phyloP scores from a whole-genome alignment of 2,329 filamentous ascomycete species.

The Lanzia echinophila region DNA sequence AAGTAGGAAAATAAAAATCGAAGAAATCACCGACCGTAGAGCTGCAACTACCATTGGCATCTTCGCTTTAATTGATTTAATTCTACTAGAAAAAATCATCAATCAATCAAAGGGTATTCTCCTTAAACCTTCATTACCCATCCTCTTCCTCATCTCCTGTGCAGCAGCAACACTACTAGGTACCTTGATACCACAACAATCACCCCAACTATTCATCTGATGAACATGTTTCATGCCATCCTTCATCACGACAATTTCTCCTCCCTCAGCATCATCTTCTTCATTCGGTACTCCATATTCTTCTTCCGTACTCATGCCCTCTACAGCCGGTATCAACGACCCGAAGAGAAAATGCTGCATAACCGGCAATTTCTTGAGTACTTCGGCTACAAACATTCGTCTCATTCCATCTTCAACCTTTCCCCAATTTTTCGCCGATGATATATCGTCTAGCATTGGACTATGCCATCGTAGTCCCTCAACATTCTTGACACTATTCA shows the following conservation, averaged over 20 bases:
- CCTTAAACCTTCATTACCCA: constrained; percentile 54
- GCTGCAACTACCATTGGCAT: no score
- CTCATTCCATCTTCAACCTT: constrained; percentile 96
- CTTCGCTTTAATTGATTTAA: not conserved
- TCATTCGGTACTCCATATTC: constrained; percentile 42
- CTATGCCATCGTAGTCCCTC: constrained; percentile 93
- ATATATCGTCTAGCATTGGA: constrained; percentile 98
- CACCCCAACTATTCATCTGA: constrained; percentile 72
- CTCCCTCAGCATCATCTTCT: constrained; percentile 45
- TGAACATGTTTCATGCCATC: constrained; percentile 66
- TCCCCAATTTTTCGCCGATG: constrained; percentile 76
- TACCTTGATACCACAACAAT: constrained; percentile 97
- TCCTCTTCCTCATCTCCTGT: constrained; percentile 75
- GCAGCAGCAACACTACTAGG: constrained; percentile 89
- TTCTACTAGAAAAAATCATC: not conserved
- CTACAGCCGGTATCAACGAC: constrained; percentile 68
- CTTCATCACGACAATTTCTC: constrained; percentile 56
- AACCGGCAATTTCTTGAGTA: constrained; percentile 86
- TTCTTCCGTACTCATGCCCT: constrained; percentile 69
- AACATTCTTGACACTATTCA: constrained; percentile 94
- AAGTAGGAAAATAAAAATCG: no score
- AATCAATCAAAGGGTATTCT: constrained; percentile 73
- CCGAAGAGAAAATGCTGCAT: constrained; percentile 99
- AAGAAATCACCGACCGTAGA: no score
- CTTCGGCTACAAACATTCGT: constrained; percentile 92